Evolutionary conservation across 352 stramenopile species (phyloP).

Genomic region (Pythium aphanidermatum): DNA sequence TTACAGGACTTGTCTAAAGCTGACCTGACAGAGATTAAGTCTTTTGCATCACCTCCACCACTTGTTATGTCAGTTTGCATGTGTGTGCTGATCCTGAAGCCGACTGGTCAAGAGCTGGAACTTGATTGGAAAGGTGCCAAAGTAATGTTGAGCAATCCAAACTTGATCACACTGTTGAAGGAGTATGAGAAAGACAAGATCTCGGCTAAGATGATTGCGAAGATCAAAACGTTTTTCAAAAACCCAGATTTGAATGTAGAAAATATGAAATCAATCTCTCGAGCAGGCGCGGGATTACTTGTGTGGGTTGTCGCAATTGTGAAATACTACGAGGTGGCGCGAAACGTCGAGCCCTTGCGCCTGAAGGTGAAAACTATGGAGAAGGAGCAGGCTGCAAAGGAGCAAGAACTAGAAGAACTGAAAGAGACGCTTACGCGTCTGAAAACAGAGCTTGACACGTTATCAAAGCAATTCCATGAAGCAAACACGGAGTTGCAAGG

Average conservation of each 20-base stretch:
- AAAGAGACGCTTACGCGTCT: constrained; percentile 83
- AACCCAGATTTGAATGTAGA: constrained; percentile 92
- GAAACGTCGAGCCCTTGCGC: constrained; percentile 91
- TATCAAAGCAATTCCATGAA: constrained; percentile 89
- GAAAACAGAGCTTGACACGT: constrained; percentile 82
- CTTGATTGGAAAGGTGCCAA: constrained; percentile 93
- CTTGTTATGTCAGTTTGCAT: constrained; percentile 93
- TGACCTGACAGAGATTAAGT: constrained; percentile 95
- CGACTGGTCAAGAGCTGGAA: constrained; percentile 89
- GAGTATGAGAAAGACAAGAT: constrained; percentile 96
- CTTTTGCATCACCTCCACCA: constrained; percentile 90
- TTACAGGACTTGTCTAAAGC: constrained; percentile 94
- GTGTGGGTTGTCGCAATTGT: constrained; percentile 94
- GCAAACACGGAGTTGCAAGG: constrained; percentile 90
- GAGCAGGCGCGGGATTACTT: constrained; percentile 85
- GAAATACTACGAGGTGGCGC: constrained; percentile 95
- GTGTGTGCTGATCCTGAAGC: constrained; percentile 88
- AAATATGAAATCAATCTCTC: constrained; percentile 93
- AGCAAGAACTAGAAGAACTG: constrained; percentile 81
- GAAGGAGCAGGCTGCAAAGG: constrained; percentile 90
- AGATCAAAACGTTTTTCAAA: constrained; percentile 93
- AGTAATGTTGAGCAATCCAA: constrained; percentile 92
- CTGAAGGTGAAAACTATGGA: constrained; percentile 91
- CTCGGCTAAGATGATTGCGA: constrained; percentile 93
- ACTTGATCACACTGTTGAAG: constrained; percentile 89